Evolutionary conservation across 768 basidiomycete genomes (phyloP).

Genomic region (Hebeloma cylindrosporum): DNA sequence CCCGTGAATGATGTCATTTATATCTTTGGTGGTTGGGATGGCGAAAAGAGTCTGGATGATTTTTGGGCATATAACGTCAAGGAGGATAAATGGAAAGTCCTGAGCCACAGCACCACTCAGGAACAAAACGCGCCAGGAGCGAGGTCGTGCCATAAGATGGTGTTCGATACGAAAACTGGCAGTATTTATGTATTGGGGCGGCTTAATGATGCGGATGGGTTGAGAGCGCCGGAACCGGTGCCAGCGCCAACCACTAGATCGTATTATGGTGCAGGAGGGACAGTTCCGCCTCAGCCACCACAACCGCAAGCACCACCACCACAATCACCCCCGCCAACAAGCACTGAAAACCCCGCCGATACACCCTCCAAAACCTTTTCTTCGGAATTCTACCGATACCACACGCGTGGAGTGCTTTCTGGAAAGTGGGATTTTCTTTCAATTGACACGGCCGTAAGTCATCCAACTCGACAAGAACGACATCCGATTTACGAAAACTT

Average conservation of each 20-base stretch:
- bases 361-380: constrained; percentile 34
- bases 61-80: constrained; percentile 73
- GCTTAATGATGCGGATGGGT: constrained; percentile 54
- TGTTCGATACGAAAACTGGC: constrained; percentile 69
- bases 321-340: constrained; percentile 7
- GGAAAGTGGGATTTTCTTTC: constrained; percentile 76
- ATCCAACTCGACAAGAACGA: neutral
- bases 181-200: constrained; percentile 74
- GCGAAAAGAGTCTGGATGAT: constrained; percentile 69
- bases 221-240: constrained; percentile 15
- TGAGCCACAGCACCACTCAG: constrained; percentile 53
- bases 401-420: constrained; percentile 56
- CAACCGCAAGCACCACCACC: neutral
- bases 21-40: constrained; percentile 80
- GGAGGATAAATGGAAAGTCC: constrained; percentile 58
- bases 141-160: constrained; percentile 81
- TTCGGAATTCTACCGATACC: constrained; percentile 79
- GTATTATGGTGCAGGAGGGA: neutral
- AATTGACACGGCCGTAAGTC: constrained; percentile 62
- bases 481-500: neutral
- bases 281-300: neutral
- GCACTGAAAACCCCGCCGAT: constrained; percentile 1
- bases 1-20: constrained; percentile 61
- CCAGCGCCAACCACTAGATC: neutral
- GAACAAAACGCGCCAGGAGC: constrained; percentile 69